Evolutionary conservation across 2,329 filamentous ascomycete genomes (phyloP), one percentile per base, ranked within the genome.

Genomic region (Emergomyces africanus): DNA sequence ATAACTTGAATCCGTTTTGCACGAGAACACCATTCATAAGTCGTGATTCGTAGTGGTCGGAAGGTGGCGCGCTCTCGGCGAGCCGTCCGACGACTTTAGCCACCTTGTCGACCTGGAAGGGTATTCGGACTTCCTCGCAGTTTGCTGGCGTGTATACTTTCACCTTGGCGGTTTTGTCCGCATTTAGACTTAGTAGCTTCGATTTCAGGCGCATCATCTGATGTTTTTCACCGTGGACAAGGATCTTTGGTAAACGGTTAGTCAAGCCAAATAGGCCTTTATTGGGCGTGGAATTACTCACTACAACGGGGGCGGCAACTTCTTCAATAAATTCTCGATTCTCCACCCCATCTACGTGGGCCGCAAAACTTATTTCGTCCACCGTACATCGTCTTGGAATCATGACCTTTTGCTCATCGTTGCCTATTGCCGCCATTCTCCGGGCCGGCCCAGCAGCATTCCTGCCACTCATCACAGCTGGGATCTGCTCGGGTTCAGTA

Each of bases 171-270:
- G 83, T 79, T 69, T 92, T 92, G 64, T 85, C 84, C 33, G 87
- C 85, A 68, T 96, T 96, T 42, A 96, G 81, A n/a, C 90, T 92
- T 3, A 97, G 83, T 1, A 99, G 81, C 70, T 96, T 95, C 2
- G 91, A 96, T 72, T 96, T 96, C 33, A 99, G 78, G 58, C 94
- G 86, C 81, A 94, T 96, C 90, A 97, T 97, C 70, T 97, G 96
- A 70, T 96, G 90, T 67, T 94, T 90, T 71, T 99, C 94, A 59
- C 94, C 94, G 66, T 99, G 94, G 2, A 99, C 94, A 37, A 99
- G 83, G 61, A 99, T 96, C 88, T 92, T 61, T 0, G 28, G 12
- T 33, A 23, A 50, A 35, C 2, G 20, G 57, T 46, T 55, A 56
- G 41, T 14, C 23, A 46, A 46, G 12, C 4, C 25, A 46, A 12